Base-by-base conservation (phyloP, 1,139 yeast species). In the Sugiyamaella pinicola region DNA sequence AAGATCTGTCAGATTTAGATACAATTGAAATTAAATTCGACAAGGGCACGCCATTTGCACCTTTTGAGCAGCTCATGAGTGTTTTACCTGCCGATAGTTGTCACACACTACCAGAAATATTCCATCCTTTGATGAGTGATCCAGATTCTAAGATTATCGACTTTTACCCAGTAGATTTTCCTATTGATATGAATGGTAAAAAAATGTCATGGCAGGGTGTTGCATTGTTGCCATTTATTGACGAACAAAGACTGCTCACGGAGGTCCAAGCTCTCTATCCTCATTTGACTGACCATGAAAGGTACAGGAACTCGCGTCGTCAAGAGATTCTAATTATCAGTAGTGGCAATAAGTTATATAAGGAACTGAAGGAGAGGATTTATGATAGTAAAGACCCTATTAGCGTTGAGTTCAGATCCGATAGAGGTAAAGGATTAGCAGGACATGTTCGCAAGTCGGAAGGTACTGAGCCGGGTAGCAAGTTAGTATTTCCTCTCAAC, bases 31-130 rank as follows among this genome's bases (percentile, higher is more conserved):
- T 91, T 44, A 71, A 74, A 38, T 91, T 93, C 65, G 77, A 79
- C 10, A 68, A 74, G 38, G 96, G 96, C 2, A 75, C 77, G 55
- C 99, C 99, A 5, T 91, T 93, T 70, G 72, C 82, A 61, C 99
- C 99, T 1, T 95, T 79, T 70, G 99, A 95, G 68, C 99, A 95
- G 72, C 80, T 95, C 63, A 91, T 95, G 97, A 86, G 96, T 64
- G 99, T 95, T 19, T 74, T 95, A 62, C 99, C 99, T 0, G 97
- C 98, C 1, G 96, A 96, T 1, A 88, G 96, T 1, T 87, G 90
- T n/a, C 96, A 89, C 65, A 85, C 87, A 4, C 74, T 95, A 39
- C 99, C 99, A 0, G 83, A 80, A 51, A 82, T 88, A 2, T 88
- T 93, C 70, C 79, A 95, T 55, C 84, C 86, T 1, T 74, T 95